These are phyloP conservation scores for Russula olivacea DNA, from an alignment of 768 basidiomycete species.

Conservation along the genomic window DNA sequence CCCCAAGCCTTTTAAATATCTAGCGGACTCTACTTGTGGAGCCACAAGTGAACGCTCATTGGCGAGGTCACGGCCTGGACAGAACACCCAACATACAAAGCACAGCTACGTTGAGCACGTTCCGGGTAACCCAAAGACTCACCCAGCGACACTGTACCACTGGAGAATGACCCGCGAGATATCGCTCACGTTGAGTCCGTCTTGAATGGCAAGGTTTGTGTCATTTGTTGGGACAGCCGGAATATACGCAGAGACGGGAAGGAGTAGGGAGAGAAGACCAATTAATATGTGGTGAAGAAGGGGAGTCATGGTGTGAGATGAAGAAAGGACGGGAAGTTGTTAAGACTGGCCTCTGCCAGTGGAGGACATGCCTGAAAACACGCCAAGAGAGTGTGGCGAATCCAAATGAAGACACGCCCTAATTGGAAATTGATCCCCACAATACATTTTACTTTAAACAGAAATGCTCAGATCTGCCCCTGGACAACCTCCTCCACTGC, in stretches of 20 bases:
- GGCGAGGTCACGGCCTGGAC: not conserved
- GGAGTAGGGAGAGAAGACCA: conserved; percentile 6
- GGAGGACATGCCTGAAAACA: conserved; percentile 1
- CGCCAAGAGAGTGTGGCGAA: not conserved
- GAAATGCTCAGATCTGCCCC: conserved; percentile 21
- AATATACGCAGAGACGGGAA: conserved; percentile 46
- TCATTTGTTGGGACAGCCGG: conserved; percentile 71
- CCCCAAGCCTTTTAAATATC: not conserved
- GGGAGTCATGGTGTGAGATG: conserved; percentile 1
- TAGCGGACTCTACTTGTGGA: not conserved
- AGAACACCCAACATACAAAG: not conserved
- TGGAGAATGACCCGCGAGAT: conserved; percentile 52
- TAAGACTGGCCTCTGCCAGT: not conserved
- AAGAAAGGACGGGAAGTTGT: not conserved
- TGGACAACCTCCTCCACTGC: conserved; percentile 64
- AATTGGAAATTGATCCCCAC: not conserved
- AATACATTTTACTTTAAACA: no score
- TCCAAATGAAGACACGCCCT: not conserved
- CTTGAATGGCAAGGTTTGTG: conserved; percentile 40
- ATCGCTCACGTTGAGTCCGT: conserved; percentile 49
- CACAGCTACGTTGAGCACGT: not conserved
- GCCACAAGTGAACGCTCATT: not conserved
- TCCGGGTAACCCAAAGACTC: not conserved
- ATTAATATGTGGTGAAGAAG: not conserved
- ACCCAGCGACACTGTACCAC: conserved; percentile 49